A percentile compares a stretch with the other conserved stretches of the same genome.
phyloP scores from a whole-genome alignment of 768 basidiomycete species.

The Lactifluus hygrophoroides region DNA sequence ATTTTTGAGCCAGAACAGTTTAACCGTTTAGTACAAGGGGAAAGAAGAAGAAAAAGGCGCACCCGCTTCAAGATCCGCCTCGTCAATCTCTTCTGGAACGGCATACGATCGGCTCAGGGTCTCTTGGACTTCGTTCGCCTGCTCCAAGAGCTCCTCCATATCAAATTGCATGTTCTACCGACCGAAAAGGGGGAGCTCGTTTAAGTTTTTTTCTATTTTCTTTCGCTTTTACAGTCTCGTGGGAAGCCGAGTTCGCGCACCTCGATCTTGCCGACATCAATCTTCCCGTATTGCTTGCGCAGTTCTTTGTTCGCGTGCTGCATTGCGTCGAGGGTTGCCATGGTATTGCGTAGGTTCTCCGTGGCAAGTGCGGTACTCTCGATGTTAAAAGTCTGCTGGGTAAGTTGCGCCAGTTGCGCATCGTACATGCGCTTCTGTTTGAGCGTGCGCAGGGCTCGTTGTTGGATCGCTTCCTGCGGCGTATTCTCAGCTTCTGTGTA shows the following conservation, averaged over 20 bases:
- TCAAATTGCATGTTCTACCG: conserved; percentile 87
- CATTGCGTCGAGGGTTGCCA: conserved; percentile 99
- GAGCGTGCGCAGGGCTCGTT: conserved; percentile 85
- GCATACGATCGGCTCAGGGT: conserved; percentile 87
- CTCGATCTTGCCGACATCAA: conserved; percentile 98
- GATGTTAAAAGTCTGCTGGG: conserved; percentile 98
- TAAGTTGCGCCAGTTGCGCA: conserved; percentile 77
- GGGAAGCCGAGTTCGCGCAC: conserved; percentile 36
- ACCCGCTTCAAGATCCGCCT: conserved; percentile 96
- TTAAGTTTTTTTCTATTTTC: no score
- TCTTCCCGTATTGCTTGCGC: conserved; percentile 93
- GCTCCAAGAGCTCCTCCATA: conserved; percentile 95
- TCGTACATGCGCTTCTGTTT: conserved; percentile 98
- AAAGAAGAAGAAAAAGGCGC: conserved; percentile 22
- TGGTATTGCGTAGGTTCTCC: conserved; percentile 97
- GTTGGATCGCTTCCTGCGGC: conserved; percentile 76
- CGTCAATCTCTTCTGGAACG: conserved; percentile 96
- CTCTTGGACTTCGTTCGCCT: conserved; percentile 97
- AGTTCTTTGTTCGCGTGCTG: conserved; percentile 92
- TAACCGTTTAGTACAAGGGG: no score
- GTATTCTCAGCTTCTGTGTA: not conserved
- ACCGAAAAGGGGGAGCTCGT: not conserved
- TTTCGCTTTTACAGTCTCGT: no score
- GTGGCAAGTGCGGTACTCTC: conserved; percentile 91
- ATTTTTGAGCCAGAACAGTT: not conserved